Evolutionary conservation across 768 basidiomycete species (phyloP).

Genomic region (Porphyrellus cyaneotinctus): DNA sequence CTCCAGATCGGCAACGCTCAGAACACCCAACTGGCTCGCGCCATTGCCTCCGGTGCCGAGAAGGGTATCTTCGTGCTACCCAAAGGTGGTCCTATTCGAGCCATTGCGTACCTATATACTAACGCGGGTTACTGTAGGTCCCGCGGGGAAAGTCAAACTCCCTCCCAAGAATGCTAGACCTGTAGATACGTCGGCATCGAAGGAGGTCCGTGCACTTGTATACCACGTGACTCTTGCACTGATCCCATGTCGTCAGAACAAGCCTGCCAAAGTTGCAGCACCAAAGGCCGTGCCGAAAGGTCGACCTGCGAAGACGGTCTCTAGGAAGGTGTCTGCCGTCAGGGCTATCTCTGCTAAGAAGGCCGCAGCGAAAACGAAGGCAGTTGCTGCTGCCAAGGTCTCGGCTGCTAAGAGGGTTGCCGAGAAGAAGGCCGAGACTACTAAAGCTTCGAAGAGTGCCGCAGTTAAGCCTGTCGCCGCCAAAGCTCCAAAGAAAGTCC

Average conservation of each 20-base stretch:
- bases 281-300: conserved; percentile 24
- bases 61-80: conserved; percentile 82
- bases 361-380: conserved; percentile 36
- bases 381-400: conserved; percentile 27
- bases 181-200: conserved; percentile 49
- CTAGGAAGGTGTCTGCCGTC: conserved; percentile 21
- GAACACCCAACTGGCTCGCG: conserved; percentile 71
- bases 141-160: conserved; percentile 60
- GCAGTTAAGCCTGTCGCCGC: conserved; percentile 12
- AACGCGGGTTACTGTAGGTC: conserved; percentile 27
- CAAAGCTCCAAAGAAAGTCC: conserved; percentile 32
- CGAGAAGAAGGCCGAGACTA: conserved; percentile 31
- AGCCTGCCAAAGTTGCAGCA: conserved; percentile 30
- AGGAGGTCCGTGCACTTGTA: conserved; percentile 45
- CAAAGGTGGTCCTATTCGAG: conserved; percentile 55
- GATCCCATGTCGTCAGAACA: conserved; percentile 21
- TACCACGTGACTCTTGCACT: conserved; percentile 22
- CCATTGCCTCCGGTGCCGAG: conserved; percentile 77
- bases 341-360: conserved; percentile 27
- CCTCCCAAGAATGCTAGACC: conserved; percentile 54
- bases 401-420: conserved; percentile 42
- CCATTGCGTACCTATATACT: conserved; percentile 1
- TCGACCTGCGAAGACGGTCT: conserved; percentile 28
- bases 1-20: conserved; percentile 78
- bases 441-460: conserved; percentile 30